phyloP scores from a whole-genome alignment of 2,329 filamentous ascomycete genomes.

The Colletotrichum destructivum region DNA sequence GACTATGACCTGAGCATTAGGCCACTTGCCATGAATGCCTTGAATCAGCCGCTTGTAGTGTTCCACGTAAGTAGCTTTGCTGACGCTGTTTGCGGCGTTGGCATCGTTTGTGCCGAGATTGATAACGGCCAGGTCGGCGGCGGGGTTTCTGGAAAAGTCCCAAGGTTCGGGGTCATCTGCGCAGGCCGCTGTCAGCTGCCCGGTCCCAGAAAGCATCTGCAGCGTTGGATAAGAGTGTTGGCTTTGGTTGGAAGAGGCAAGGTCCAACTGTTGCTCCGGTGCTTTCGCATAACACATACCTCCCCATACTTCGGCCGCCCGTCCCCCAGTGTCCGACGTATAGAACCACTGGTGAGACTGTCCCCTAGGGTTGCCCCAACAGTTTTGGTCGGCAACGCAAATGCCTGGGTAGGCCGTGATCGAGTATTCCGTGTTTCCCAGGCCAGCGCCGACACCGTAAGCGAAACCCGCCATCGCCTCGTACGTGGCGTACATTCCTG shows the following conservation, averaged over 20 bases:
- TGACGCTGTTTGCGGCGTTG: slow-evolving; percentile 59
- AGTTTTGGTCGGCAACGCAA: slow-evolving; percentile 69
- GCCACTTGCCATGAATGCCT: slow-evolving; percentile 63
- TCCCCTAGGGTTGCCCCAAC: slow-evolving; percentile 67
- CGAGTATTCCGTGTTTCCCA: slow-evolving; percentile 72
- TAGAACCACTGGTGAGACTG: slow-evolving; percentile 72
- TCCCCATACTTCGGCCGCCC: slow-evolving; percentile 60
- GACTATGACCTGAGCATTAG: slow-evolving; percentile 60
- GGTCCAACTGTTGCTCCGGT: neutral
- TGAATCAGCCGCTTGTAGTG: slow-evolving; percentile 61
- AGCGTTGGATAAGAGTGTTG: neutral
- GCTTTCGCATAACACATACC: slow-evolving; percentile 50
- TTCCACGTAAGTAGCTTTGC: slow-evolving; percentile 55
- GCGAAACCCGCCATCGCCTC: slow-evolving; percentile 71
- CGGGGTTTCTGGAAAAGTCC: slow-evolving; percentile 59
- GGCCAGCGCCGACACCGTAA: slow-evolving; percentile 68
- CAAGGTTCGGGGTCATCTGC: slow-evolving; percentile 60
- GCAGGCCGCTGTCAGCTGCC: slow-evolving; percentile 10
- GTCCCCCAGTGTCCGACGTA: slow-evolving; percentile 67
- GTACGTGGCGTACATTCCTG: slow-evolving; percentile 71
- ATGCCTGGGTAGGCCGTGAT: slow-evolving; percentile 73
- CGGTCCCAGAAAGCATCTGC: neutral
- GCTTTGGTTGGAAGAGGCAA: slow-evolving; percentile 17
- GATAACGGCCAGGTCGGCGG: slow-evolving; percentile 62
- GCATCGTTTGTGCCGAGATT: slow-evolving; percentile 64